Evolutionary conservation across 257 asterid genomes (phyloP).

Genomic region (Salvia miltiorrhiza): DNA sequence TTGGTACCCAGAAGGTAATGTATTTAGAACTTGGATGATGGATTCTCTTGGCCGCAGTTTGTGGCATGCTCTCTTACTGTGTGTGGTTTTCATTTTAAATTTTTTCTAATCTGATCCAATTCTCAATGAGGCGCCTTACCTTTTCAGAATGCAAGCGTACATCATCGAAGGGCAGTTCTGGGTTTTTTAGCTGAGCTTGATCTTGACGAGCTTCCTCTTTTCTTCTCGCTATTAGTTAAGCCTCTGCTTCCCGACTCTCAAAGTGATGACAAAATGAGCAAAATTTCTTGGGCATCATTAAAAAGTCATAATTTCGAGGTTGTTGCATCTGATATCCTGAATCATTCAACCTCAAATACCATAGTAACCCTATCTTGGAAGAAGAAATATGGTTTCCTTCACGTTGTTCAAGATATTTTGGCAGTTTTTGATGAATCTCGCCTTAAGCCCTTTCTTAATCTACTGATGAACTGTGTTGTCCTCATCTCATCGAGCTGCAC

Average conservation of each 20-base stretch:
- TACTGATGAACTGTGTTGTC: conserved; percentile 63
- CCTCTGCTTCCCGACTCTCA: conserved; percentile 52
- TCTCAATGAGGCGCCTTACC: conserved; percentile 8
- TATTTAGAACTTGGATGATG: background rate
- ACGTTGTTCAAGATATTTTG: conserved; percentile 74
- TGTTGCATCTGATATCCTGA: conserved; percentile 46
- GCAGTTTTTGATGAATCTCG: conserved; percentile 77
- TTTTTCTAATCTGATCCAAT: conserved; percentile 11
- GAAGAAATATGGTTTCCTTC: conserved; percentile 76
- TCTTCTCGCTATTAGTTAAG: conserved; percentile 66
- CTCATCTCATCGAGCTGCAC: conserved; percentile 70
- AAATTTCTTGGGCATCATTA: conserved; percentile 26
- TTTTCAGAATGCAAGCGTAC: conserved; percentile 63
- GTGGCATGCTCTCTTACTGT: background rate
- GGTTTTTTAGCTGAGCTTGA: conserved; percentile 86
- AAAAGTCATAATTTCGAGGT: conserved; percentile 33
- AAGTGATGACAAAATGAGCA: conserved; percentile 34
- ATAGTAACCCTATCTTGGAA: conserved; percentile 63
- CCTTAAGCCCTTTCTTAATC: conserved; percentile 66
- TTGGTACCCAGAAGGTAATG: conserved; percentile 73
- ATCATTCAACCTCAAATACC: conserved; percentile 49
- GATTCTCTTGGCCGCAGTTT: conserved; percentile 6
- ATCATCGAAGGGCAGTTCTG: conserved; percentile 79
- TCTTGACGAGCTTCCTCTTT: conserved; percentile 74
- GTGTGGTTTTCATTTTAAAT: background rate